Conservation (phyloP, 2,329 filamentous ascomycete species). For the Sporothrix schenckii region DNA sequence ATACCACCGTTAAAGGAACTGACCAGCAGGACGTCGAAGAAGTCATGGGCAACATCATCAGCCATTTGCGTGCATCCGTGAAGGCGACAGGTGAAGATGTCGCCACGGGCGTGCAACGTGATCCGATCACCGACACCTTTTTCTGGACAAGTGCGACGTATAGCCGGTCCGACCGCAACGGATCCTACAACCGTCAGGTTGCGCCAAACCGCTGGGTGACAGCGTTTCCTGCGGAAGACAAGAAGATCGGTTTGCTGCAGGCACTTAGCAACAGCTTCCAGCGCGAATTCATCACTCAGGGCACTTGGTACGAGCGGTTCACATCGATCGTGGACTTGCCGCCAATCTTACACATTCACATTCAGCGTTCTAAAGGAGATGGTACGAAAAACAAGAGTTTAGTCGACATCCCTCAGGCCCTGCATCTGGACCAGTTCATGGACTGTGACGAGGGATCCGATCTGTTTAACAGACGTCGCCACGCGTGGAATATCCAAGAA, state of each 20-base stretch:
- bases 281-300: constrained; percentile 70
- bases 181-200: constrained; percentile 45
- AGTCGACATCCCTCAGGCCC: constrained; percentile 74
- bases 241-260: constrained; percentile 70
- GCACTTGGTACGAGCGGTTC: constrained; percentile 62
- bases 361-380: constrained; percentile 79
- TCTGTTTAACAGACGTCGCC: constrained; percentile 65
- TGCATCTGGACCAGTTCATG: constrained; percentile 90
- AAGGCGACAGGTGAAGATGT: constrained; percentile 65
- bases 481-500: constrained; percentile 74
- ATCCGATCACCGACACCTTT: constrained; percentile 74
- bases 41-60: constrained; percentile 89
- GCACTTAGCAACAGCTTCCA: constrained; percentile 87
- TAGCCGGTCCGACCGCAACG: constrained; percentile 56
- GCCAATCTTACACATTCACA: constrained; percentile 84
- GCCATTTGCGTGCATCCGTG: constrained; percentile 88
- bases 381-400: constrained; percentile 75
- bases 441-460: constrained; percentile 63
- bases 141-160: constrained; percentile 65
- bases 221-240: constrained; percentile 57
- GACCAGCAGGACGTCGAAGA: constrained; percentile 95
- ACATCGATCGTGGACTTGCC: constrained; percentile 75
- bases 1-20: constrained; percentile 54
- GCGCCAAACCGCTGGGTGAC: constrained; percentile 67
- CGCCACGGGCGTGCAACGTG: constrained; percentile 72